Conservation (phyloP, 78 protist genomes). For the Speleostelium caveatum region DNA sequence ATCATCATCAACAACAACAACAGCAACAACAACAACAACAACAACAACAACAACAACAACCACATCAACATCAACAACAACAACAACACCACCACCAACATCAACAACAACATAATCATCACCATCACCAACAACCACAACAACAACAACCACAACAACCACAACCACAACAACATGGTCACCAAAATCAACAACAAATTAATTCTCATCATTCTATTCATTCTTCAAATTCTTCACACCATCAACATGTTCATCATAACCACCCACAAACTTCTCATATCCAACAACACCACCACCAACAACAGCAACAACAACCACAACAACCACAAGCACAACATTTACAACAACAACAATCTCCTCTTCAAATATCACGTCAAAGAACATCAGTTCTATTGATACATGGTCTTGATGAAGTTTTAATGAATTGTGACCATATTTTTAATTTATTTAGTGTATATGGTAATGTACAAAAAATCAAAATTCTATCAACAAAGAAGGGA, state of each 20-base stretch:
- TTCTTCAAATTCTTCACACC: not conserved
- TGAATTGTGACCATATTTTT: constrained; percentile 81
- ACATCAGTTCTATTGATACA: constrained; percentile 76
- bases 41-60: not conserved
- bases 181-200: constrained; percentile 2
- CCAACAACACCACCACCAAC: not conserved
- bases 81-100: constrained; percentile 18
- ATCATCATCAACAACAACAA: constrained; percentile 34
- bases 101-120: constrained; percentile 20
- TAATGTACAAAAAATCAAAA: constrained; percentile 82
- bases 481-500: constrained; percentile 79
- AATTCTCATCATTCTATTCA: no score
- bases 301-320: no score
- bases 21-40: not conserved
- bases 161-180: not conserved
- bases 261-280: no score
- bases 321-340: no score
- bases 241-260: not conserved
- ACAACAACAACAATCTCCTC: no score
- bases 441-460: constrained; percentile 86
- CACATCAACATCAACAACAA: not conserved
- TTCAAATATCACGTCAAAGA: not conserved
- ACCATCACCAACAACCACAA: not conserved
- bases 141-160: not conserved
- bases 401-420: constrained; percentile 36